Conservation (phyloP, 352 stramenopile genomes). For the Pythium folliculosum region DNA sequence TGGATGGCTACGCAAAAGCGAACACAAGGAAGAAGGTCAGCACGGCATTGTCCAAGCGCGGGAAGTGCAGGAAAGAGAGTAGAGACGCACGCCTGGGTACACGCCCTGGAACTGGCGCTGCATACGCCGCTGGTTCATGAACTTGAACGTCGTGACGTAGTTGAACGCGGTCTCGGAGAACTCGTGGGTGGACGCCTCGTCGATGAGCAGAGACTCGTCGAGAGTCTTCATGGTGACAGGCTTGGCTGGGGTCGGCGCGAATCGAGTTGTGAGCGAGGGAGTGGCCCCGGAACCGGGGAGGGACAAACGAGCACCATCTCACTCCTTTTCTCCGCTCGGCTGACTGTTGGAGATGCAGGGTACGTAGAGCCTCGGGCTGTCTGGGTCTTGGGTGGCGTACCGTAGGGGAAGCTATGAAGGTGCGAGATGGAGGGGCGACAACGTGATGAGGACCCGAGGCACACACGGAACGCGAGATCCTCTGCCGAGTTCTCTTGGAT, state of each 20-base stretch:
- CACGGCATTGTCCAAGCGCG: background rate
- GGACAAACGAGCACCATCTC: too few species aligned
- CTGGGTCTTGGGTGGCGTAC: background rate
- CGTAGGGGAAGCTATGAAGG: background rate
- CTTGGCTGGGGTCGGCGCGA: background rate
- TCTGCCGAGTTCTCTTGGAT: background rate
- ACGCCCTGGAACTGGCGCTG: constrained; percentile 39
- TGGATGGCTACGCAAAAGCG: constrained; percentile 13
- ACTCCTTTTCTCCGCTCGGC: background rate
- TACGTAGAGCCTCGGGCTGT: background rate
- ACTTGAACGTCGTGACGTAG: constrained; percentile 25
- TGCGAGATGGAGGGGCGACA: background rate
- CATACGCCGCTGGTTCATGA: constrained; percentile 39
- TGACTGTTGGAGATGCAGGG: background rate
- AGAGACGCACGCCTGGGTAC: constrained; percentile 22
- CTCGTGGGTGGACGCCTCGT: background rate
- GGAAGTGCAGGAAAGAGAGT: background rate
- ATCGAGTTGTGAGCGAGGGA: background rate
- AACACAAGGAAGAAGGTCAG: background rate
- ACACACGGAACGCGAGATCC: background rate
- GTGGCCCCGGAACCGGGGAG: background rate
- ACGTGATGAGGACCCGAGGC: background rate
- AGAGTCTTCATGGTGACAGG: background rate
- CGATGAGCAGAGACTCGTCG: constrained; percentile 3
- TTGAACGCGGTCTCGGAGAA: constrained; percentile 27